Conservation (phyloP, 2,329 filamentous ascomycete species). For the Daldinia sp. region DNA sequence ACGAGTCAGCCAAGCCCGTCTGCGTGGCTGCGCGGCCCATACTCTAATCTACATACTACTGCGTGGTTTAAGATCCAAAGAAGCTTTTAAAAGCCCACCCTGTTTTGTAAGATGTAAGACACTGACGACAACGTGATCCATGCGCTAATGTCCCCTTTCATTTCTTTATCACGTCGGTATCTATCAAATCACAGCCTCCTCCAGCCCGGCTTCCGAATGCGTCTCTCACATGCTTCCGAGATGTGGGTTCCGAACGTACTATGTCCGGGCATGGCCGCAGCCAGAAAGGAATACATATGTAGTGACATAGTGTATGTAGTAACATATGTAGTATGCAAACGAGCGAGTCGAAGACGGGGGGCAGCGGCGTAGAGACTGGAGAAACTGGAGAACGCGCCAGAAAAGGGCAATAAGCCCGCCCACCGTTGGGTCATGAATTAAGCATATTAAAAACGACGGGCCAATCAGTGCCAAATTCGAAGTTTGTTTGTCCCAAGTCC, state of each 20-base stretch:
- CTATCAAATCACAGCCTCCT: slow-evolving; percentile 28
- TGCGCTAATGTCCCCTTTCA: slow-evolving; percentile 29
- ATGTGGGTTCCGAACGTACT: slow-evolving; percentile 24
- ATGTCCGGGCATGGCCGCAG: slow-evolving; percentile 13
- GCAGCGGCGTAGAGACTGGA: slow-evolving; percentile 15
- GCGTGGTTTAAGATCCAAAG: slow-evolving; percentile 28
- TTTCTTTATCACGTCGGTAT: slow-evolving; percentile 28
- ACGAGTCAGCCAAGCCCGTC: slow-evolving; percentile 18
- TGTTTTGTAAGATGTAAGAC: slow-evolving; percentile 35
- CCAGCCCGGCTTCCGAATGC: slow-evolving; percentile 16
- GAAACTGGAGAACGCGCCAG: slow-evolving; percentile 2
- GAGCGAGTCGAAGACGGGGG: too few relatives aligned
- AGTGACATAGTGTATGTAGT: too few relatives aligned
- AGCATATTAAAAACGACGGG: slow-evolving; percentile 23
- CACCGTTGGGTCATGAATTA: slow-evolving; percentile 23
- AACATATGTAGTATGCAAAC: too few relatives aligned
- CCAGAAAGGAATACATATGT: not conserved
- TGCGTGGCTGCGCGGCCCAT: slow-evolving; percentile 11
- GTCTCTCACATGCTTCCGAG: slow-evolving; percentile 36
- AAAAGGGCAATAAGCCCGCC: slow-evolving; percentile 20
- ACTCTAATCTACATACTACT: slow-evolving; percentile 25
- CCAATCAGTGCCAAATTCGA: slow-evolving; percentile 28
- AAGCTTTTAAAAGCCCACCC: slow-evolving; percentile 20
- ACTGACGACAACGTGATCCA: slow-evolving; percentile 29
- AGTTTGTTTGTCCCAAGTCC: slow-evolving; percentile 20